Percentiles rank a stretch among this genome's conserved stretches.
Evolutionary conservation across 306 rosid genomes (phyloP).

Genomic region (Ochetophila trinervis): DNA sequence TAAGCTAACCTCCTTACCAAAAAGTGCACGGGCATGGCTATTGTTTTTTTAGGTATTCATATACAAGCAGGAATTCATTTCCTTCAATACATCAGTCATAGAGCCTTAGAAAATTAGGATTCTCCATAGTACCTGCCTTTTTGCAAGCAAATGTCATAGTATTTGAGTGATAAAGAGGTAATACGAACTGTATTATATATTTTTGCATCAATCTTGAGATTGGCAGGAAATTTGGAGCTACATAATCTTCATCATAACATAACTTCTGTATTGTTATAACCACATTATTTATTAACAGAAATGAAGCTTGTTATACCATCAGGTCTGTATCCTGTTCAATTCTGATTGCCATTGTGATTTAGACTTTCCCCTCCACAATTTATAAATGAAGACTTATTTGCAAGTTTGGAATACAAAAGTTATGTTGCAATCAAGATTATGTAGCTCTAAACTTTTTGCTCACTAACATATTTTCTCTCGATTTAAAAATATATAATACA

Average conservation of each 20-base stretch:
- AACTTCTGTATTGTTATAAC: slow-evolving; percentile 52
- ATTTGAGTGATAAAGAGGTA: slow-evolving; percentile 49
- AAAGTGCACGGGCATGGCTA: slow-evolving; percentile 41
- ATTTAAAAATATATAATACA: too few species aligned
- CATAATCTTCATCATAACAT: slow-evolving; percentile 25
- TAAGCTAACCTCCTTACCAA: slow-evolving; percentile 61
- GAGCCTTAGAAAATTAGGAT: slow-evolving; percentile 55
- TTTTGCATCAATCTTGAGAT: slow-evolving; percentile 29
- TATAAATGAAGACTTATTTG: slow-evolving; percentile 34
- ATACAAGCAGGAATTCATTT: slow-evolving; percentile 47
- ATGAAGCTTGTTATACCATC: slow-evolving; percentile 45
- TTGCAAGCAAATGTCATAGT: slow-evolving; percentile 57
- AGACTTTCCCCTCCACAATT: slow-evolving; percentile 53
- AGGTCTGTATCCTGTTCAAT: slow-evolving; percentile 34
- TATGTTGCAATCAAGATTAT: too few species aligned
- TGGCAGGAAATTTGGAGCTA: not conserved
- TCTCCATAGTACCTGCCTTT: slow-evolving; percentile 56
- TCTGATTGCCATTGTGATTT: slow-evolving; percentile 29
- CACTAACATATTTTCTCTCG: too few species aligned
- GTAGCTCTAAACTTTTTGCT: too few species aligned
- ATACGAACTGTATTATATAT: slow-evolving; percentile 44
- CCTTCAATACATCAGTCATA: slow-evolving; percentile 53
- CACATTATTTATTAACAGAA: slow-evolving; percentile 29
- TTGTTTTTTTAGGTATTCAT: slow-evolving; percentile 63
- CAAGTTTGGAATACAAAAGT: too few species aligned